phyloP scores from a whole-genome alignment of 208 protist genomes.

The Tritrichomonas foetus region DNA sequence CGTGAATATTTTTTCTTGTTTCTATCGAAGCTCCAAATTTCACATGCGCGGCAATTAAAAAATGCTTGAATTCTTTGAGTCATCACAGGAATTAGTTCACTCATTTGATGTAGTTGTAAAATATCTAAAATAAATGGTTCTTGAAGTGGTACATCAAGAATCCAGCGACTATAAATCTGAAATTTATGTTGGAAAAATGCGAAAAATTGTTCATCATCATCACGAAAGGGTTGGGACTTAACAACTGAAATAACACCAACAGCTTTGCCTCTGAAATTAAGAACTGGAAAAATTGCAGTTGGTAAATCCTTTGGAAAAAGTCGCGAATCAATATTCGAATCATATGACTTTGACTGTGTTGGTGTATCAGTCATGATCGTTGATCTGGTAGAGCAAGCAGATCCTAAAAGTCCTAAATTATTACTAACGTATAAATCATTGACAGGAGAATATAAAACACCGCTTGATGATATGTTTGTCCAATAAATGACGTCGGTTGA shows the following conservation, averaged over 20 bases:
- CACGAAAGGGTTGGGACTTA: not conserved
- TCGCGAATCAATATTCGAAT: not conserved
- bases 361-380: not conserved
- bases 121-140: not conserved
- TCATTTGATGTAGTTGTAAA: not conserved
- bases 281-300: not conserved
- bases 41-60: not conserved
- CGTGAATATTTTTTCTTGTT: not conserved
- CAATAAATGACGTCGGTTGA: not conserved
- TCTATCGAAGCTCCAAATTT: not conserved
- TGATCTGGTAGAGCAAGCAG: not conserved
- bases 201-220: not conserved
- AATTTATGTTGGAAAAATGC: constrained; percentile 15
- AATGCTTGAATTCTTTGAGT: not conserved
- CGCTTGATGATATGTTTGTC: not conserved
- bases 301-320: not conserved
- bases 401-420: not conserved
- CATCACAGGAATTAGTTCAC: not conserved
- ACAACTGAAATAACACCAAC: too few relatives aligned
- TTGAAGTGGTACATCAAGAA: not conserved
- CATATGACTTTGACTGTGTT: not conserved
- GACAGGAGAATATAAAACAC: not conserved
- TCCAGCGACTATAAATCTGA: not conserved
- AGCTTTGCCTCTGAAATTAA: too few relatives aligned
- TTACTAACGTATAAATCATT: not conserved